Evolutionary conservation across 192 early-diverging fungal species (phyloP), one percentile per base, ranked within the genome.

Genomic region (Rhizophagus prolifer): DNA sequence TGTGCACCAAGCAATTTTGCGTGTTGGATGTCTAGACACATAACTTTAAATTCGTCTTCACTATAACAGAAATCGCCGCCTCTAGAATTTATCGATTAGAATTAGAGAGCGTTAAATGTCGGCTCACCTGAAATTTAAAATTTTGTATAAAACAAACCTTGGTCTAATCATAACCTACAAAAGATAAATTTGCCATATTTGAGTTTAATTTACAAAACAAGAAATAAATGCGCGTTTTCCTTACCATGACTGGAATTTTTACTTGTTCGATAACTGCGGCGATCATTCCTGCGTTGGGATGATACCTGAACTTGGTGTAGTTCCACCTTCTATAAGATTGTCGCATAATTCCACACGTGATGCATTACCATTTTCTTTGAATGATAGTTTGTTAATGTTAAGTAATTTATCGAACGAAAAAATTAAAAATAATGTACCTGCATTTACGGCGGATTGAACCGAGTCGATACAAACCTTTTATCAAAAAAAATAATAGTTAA

Each of bases 21-120:
- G 65, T 79, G 79, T 69, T 85, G 64, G 54, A 89, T 82, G 65
- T 86, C 84, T 25, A 79, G 41, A 3, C 80, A 26, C 86, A 88
- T 88, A 2, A 82, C 83, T 13, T 83, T 83, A 77, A 85, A 83
- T 72, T 88, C 85, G 9, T 80, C 71, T 12, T 86, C 80, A 23
- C 67, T 83, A 72, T 86, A 86, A 59, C 83, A 80, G 81, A 92
- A 92, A 62, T 92, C 91, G 5, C 91, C 91, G 8, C 88, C 86
- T 79, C 91, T 85, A 70, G 6, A 7, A 28, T 25, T 28, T 34
- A 63, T 63, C 1, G 1, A 1, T 26, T 30, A 54, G 36, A 38
- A 38, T 31, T 31, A 31, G 31, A 3, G 31, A 31, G n/a, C 3
- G 36, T 38, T 38, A 38, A 8, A 38, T 54, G 13, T 54, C 12